Conservation (phyloP, 2,329 filamentous ascomycete genomes). For the Coniosporium tulheliwenetii region DNA sequence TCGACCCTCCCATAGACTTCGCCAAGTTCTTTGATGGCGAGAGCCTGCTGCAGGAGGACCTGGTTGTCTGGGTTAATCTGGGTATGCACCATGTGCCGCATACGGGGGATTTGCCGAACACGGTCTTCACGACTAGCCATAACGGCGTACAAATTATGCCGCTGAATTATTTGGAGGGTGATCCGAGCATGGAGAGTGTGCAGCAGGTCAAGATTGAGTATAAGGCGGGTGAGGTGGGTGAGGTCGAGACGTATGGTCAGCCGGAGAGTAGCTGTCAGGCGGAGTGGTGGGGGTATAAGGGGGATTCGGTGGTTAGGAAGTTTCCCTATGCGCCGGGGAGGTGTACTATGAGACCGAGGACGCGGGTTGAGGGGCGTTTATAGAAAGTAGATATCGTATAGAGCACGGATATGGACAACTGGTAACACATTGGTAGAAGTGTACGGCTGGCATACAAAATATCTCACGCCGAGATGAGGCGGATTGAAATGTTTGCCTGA, state of each 20-base stretch:
- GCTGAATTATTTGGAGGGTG: constrained; percentile 26
- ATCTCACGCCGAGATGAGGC: no score
- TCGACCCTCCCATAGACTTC: constrained; percentile 28
- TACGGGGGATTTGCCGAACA: constrained; percentile 38
- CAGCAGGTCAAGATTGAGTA: constrained; percentile 26
- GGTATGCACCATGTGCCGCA: constrained; percentile 45
- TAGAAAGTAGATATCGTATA: no score
- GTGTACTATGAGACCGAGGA: no score
- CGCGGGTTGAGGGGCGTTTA: no score
- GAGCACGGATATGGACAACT: no score
- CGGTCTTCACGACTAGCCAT: constrained; percentile 33
- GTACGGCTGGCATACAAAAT: no score
- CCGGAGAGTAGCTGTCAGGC: constrained; percentile 12
- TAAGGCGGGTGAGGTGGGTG: constrained; percentile 1
- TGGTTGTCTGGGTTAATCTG: constrained; percentile 38
- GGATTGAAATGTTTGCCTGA: no score
- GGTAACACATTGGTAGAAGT: no score
- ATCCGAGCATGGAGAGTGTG: constrained; percentile 23
- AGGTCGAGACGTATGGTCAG: constrained; percentile 18
- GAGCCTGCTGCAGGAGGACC: constrained; percentile 25
- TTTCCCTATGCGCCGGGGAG: constrained; percentile 15
- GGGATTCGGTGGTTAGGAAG: constrained; percentile 21
- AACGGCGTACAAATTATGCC: constrained; percentile 28
- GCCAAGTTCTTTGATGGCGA: constrained; percentile 27
- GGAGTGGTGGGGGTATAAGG: constrained; percentile 15